Evolutionary conservation across 2,329 filamentous ascomycete genomes (phyloP), one percentile per base, ranked within the genome.

Genomic region (Tolypocladium inflatum): DNA sequence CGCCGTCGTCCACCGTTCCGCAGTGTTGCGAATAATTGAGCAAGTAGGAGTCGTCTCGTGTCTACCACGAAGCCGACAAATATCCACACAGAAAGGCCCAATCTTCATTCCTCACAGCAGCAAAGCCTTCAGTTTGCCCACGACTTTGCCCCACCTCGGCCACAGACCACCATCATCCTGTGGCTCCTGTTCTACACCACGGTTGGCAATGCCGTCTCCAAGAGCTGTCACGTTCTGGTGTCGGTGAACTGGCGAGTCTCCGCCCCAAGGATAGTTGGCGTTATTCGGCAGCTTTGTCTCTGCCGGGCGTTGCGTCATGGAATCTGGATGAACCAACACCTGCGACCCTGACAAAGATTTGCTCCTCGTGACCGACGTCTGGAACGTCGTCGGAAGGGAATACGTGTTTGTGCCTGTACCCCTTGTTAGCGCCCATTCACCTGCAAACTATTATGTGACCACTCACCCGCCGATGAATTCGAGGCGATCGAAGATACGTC

Each of bases 201-300:
- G 62, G 23, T 58, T 57, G 41, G 54, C 55, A 26, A 63, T 58
- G 26, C 66, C 67, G n/a, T 63, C 56, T 37, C 63, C 59, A 4
- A 68, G 62, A n/a, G 63, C 62, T 9, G 64, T 65, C 54, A 67
- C 63, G 56, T 70, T 68, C 37, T 68, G 66, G 55, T 73, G 70
- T 6, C 71, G 70, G 59, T 74, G 71, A 39, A 70, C 58, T 1
- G 71, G 71, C 42, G 67, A 71, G 60, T 68, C 65, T 37, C 68
- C 70, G 13, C 70, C 72, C 72, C 72, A 74, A 2, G 73, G 72
- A 33, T 66, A 73, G 58, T 71, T 69, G 19, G 68, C 65, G 37
- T 70, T 68, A 2, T 64, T 62, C 7, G 71, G 67, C 38, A 71
- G 58, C 10, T 59, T 51, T 39, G 63, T 60, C 23, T 62, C 59